Percentiles rank a stretch among this genome's conserved stretches.
These are phyloP conservation scores for Zygoascus bituminiphila DNA, from an alignment of 805 yeast species.

Conservation along the genomic window DNA sequence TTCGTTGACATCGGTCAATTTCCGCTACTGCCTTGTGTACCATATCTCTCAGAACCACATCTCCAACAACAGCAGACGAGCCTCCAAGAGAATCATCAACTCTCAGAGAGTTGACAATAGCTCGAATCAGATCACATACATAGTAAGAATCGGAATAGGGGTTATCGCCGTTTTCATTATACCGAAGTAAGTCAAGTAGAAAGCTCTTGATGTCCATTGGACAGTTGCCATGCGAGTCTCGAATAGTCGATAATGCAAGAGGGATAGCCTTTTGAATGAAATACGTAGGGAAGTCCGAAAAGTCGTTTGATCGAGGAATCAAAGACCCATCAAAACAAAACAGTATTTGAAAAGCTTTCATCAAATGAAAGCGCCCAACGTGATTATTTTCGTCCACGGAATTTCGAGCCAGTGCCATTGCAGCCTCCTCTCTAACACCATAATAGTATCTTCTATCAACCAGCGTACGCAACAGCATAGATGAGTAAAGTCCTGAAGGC, in stretches of 20 bases:
- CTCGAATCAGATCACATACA: slow-evolving; percentile 46
- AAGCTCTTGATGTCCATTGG: slow-evolving; percentile 52
- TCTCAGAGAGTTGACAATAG: slow-evolving; percentile 39
- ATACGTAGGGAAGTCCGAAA: slow-evolving; percentile 59
- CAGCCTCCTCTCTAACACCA: slow-evolving; percentile 85
- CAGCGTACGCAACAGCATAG: slow-evolving; percentile 68
- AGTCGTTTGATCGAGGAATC: slow-evolving; percentile 77
- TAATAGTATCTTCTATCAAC: slow-evolving; percentile 81
- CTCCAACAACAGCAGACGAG: slow-evolving; percentile 3
- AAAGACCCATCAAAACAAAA: slow-evolving; percentile 62
- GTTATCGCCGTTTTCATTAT: slow-evolving; percentile 79
- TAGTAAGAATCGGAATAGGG: slow-evolving; percentile 67
- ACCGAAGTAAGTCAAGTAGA: slow-evolving; percentile 62
- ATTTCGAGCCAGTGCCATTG: slow-evolving; percentile 60
- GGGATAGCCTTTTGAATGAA: slow-evolving; percentile 67
- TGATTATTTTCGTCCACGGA: slow-evolving; percentile 55
- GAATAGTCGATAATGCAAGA: slow-evolving; percentile 47
- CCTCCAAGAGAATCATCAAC: slow-evolving; percentile 9
- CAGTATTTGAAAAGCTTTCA: slow-evolving; percentile 57
- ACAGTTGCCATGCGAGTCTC: slow-evolving; percentile 55
- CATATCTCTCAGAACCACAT: slow-evolving; percentile 23
- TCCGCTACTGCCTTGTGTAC: slow-evolving; percentile 50
- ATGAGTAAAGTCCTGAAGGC: slow-evolving; percentile 60
- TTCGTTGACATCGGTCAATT: slow-evolving; percentile 61
- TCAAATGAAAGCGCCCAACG: slow-evolving; percentile 64